Conservation (phyloP, 2,329 filamentous ascomycete species). For the Penicillium sclerotiorum region DNA sequence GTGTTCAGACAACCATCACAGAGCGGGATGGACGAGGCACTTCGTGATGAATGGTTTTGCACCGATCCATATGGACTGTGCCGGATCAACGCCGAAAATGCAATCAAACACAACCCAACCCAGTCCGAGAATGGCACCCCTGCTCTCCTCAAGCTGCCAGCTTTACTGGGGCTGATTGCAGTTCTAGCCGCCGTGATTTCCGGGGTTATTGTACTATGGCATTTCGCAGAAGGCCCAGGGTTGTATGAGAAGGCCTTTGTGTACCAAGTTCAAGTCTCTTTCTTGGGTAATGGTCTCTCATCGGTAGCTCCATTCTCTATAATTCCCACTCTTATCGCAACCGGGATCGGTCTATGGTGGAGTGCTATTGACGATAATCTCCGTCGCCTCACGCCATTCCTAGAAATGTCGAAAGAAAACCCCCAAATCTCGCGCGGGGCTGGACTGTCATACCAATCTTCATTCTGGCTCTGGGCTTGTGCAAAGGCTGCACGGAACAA, state of each 20-base stretch:
- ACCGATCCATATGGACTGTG: slow-evolving; percentile 12
- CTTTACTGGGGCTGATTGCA: slow-evolving; percentile 4
- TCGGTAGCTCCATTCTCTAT: slow-evolving; percentile 18
- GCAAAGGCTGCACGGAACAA: slow-evolving; percentile 15
- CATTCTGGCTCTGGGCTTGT: slow-evolving; percentile 19
- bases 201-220: slow-evolving; percentile 13
- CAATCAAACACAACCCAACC: not conserved
- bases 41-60: slow-evolving; percentile 4
- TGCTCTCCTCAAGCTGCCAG: slow-evolving; percentile 12
- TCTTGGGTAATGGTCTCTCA: slow-evolving; percentile 9
- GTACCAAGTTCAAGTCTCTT: slow-evolving; percentile 13
- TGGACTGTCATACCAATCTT: slow-evolving; percentile 17
- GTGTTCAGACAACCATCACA: slow-evolving; percentile 10
- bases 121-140: slow-evolving; percentile 20
- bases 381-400: slow-evolving; percentile 16
- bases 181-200: slow-evolving; percentile 4
- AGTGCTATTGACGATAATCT: slow-evolving; percentile 20
- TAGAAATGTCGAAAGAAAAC: slow-evolving; percentile 10
- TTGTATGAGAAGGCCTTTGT: slow-evolving; percentile 21
- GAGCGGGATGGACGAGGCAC: slow-evolving; percentile 7
- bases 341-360: slow-evolving; percentile 21
- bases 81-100: not conserved
- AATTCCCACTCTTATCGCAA: slow-evolving; percentile 19
- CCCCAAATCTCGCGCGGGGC: not conserved
- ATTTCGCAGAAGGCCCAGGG: slow-evolving; percentile 6